These are phyloP conservation scores for Dunaliella salina DNA, from an alignment of 163 green algal species.

Conservation along the genomic window DNA sequence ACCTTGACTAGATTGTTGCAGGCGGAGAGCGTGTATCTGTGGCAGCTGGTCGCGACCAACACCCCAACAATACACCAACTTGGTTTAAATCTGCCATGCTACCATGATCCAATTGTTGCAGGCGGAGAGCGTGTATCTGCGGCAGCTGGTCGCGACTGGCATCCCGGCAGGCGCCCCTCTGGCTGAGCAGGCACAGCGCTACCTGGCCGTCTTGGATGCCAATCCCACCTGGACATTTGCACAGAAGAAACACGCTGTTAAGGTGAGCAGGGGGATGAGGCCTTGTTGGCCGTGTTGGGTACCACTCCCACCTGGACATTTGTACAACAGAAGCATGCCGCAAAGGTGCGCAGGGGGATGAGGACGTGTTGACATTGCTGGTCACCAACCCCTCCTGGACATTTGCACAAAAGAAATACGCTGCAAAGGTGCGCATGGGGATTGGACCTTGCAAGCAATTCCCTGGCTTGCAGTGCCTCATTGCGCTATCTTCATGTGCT, in stretches of 20 bases:
- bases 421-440: slow-evolving; percentile 28
- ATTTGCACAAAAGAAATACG: slow-evolving; percentile 37
- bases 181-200: slow-evolving; percentile 33
- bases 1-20: too few relatives aligned
- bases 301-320: too few relatives aligned
- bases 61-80: too few relatives aligned
- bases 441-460: background rate
- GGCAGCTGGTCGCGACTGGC: slow-evolving; percentile 22
- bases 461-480: too few relatives aligned
- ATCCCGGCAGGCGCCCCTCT: slow-evolving; percentile 29
- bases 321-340: background rate
- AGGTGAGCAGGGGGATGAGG: slow-evolving; percentile 7
- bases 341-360: background rate
- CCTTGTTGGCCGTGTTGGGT: too few relatives aligned
- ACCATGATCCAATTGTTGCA: background rate
- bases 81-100: too few relatives aligned
- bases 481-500: background rate
- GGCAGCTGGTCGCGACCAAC: too few relatives aligned
- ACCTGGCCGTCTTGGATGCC: slow-evolving; percentile 28
- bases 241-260: slow-evolving; percentile 34
- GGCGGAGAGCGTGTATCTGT: too few relatives aligned
- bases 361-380: too few relatives aligned
- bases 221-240: slow-evolving; percentile 46
- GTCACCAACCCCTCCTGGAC: slow-evolving; percentile 37
- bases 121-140: slow-evolving; percentile 39